Percentiles rank a stretch among this genome's conserved stretches.
phyloP scores from a whole-genome alignment of 768 basidiomycete species.

The Tricholoma terreum region DNA sequence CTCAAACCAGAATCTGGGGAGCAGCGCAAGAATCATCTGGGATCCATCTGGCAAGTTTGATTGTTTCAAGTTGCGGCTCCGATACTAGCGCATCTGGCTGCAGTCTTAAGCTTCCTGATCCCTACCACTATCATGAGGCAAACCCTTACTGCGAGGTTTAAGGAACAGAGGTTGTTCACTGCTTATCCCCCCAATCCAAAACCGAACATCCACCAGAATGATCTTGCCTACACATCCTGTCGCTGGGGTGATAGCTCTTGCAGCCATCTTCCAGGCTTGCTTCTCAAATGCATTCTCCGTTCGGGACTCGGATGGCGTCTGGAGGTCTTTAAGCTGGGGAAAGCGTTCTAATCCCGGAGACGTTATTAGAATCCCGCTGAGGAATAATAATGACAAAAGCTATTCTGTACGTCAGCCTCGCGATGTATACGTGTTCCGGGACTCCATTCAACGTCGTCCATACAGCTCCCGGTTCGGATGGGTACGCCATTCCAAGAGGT shows the following conservation, averaged over 20 bases:
- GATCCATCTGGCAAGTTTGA: no score
- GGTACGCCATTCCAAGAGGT: background rate
- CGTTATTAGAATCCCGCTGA: background rate
- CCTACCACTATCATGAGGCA: no score
- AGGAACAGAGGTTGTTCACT: no score
- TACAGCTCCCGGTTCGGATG: background rate
- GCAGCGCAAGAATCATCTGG: no score
- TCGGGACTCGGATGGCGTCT: background rate
- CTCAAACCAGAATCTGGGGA: no score
- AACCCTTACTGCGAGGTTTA: no score
- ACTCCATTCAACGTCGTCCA: background rate
- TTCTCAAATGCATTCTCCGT: background rate
- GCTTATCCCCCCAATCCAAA: no score
- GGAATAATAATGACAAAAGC: background rate
- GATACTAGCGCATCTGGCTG: no score
- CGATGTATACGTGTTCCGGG: background rate
- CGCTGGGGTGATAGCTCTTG: background rate
- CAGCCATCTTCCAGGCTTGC: background rate
- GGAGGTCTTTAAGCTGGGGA: background rate
- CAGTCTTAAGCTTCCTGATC: no score
- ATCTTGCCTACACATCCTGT: background rate
- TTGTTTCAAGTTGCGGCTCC: no score
- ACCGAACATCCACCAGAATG: background rate
- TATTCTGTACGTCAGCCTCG: background rate
- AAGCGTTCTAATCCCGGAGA: background rate